A percentile compares a stretch with the other conserved stretches of the same genome.
Conservation (phyloP, 2,329 filamentous ascomycete species). For the Xylaria sp. region DNA sequence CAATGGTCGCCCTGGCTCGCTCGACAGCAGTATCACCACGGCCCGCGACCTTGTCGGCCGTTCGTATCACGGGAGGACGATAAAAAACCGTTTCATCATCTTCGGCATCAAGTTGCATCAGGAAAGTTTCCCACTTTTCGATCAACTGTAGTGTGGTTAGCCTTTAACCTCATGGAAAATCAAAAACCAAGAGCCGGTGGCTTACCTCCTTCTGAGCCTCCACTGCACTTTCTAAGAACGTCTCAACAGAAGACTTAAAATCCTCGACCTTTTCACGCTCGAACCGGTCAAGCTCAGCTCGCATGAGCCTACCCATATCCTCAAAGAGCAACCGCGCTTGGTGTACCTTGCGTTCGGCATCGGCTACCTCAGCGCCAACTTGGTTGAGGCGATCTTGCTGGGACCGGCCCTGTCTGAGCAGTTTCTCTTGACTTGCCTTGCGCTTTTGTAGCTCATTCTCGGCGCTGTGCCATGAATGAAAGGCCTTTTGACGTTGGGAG, state of each 20-base stretch:
- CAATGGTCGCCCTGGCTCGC: slow-evolving; percentile 61
- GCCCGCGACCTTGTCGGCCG: slow-evolving; percentile 52
- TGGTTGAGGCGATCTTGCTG: slow-evolving; percentile 96
- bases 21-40: slow-evolving; percentile 64
- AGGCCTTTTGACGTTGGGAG: slow-evolving; percentile 89
- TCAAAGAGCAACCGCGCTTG: slow-evolving; percentile 90
- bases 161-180: slow-evolving; percentile 17
- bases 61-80: slow-evolving; percentile 63
- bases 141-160: slow-evolving; percentile 53
- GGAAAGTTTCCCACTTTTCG: slow-evolving; percentile 98
- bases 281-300: slow-evolving; percentile 87
- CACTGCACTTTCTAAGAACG: slow-evolving; percentile 93
- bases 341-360: slow-evolving; percentile 91
- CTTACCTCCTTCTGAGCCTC: slow-evolving; percentile 97
- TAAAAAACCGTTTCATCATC: slow-evolving; percentile 78
- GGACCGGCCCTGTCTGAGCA: slow-evolving; percentile 91
- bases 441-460: slow-evolving; percentile 91
- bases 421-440: slow-evolving; percentile 87
- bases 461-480: slow-evolving; percentile 90
- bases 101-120: slow-evolving; percentile 93
- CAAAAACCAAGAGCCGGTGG: slow-evolving; percentile 21
- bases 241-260: slow-evolving; percentile 98
- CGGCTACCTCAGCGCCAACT: slow-evolving; percentile 89
- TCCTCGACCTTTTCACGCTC: slow-evolving; percentile 98
- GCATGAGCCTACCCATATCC: slow-evolving; percentile 95